Evolutionary conservation across 1,284 basidiomycete species (phyloP).

Genomic region (Cutaneotrichosporon sp.): DNA sequence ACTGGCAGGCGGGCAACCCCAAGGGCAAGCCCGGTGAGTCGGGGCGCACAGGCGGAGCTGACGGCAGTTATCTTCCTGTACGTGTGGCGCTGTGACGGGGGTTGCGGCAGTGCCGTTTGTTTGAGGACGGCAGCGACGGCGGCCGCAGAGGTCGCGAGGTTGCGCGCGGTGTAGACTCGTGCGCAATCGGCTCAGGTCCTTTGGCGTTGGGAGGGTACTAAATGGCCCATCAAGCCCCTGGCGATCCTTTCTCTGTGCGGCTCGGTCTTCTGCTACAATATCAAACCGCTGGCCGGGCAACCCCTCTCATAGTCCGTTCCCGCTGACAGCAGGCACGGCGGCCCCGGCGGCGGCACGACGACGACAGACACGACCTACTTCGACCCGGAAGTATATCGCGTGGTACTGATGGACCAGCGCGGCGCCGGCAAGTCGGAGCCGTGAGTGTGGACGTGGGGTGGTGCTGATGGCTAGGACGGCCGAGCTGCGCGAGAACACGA

Average conservation of each 20-base stretch:
- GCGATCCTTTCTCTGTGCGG: no score
- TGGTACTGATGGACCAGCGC: conserved; percentile 67
- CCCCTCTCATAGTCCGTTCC: no score
- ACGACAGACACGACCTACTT: conserved; percentile 70
- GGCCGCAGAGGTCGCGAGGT: no score
- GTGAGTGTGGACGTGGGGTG: conserved; percentile 41
- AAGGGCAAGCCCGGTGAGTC: conserved; percentile 54
- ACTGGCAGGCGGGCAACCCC: conserved; percentile 71
- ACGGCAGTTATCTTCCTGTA: conserved; percentile 65
- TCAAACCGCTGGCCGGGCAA: no score
- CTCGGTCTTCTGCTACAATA: no score
- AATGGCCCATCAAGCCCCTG: no score
- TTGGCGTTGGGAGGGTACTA: no score
- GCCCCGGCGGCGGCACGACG: conserved; percentile 31
- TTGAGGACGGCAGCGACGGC: no score
- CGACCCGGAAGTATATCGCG: conserved; percentile 72
- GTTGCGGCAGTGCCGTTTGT: no score
- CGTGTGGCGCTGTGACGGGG: not conserved
- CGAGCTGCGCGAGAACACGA: conserved; percentile 78
- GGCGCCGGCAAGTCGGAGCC: conserved; percentile 79
- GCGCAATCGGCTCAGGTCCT: no score
- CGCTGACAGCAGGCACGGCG: conserved; percentile 22
- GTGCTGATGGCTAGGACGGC: conserved; percentile 55
- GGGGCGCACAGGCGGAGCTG: not conserved
- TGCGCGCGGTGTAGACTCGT: no score